Percentiles rank a stretch among this genome's conserved stretches.
Evolutionary conservation across 192 early-diverging fungal species (phyloP).

Genomic region (Obelidium mucronatum): DNA sequence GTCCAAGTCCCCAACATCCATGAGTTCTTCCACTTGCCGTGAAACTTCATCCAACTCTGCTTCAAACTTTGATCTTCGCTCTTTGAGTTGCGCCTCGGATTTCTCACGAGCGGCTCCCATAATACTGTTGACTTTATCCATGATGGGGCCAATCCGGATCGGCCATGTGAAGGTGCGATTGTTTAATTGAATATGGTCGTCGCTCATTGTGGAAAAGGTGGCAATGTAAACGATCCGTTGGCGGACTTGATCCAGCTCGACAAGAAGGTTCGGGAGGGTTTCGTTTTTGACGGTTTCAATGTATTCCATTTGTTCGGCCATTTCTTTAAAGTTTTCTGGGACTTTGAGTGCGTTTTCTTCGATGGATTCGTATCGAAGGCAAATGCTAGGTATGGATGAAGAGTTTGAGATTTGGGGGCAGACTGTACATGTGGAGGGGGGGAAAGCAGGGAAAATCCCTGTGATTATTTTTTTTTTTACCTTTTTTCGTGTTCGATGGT

Average conservation of each 20-base stretch:
- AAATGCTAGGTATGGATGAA: conserved; percentile 49
- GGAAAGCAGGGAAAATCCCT: too few relatives aligned
- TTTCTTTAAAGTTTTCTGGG: conserved; percentile 70
- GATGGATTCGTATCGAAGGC: conserved; percentile 59
- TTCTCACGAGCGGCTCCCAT: conserved; percentile 63
- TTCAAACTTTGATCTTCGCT: conserved; percentile 62
- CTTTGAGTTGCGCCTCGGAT: conserved; percentile 57
- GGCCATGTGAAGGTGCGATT: conserved; percentile 71
- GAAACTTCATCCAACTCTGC: conserved; percentile 63
- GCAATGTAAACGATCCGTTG: conserved; percentile 60
- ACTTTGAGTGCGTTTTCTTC: conserved; percentile 56
- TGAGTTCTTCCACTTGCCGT: conserved; percentile 65
- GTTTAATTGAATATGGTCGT: conserved; percentile 66
- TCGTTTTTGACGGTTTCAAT: conserved; percentile 55
- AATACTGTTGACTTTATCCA: conserved; percentile 62
- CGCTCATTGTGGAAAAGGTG: conserved; percentile 61
- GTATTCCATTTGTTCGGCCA: conserved; percentile 70
- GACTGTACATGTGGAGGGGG: neutral
- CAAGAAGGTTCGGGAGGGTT: conserved; percentile 57
- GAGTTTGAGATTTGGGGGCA: neutral
- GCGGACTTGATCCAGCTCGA: conserved; percentile 60
- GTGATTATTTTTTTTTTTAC: conserved; percentile 29
- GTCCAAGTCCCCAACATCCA: conserved; percentile 69
- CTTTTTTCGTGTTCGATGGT: conserved; percentile 58
- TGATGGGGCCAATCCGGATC: conserved; percentile 55